Conservation (phyloP, 1,284 basidiomycete species). For the Cutaneotrichosporon spelunceum region DNA sequence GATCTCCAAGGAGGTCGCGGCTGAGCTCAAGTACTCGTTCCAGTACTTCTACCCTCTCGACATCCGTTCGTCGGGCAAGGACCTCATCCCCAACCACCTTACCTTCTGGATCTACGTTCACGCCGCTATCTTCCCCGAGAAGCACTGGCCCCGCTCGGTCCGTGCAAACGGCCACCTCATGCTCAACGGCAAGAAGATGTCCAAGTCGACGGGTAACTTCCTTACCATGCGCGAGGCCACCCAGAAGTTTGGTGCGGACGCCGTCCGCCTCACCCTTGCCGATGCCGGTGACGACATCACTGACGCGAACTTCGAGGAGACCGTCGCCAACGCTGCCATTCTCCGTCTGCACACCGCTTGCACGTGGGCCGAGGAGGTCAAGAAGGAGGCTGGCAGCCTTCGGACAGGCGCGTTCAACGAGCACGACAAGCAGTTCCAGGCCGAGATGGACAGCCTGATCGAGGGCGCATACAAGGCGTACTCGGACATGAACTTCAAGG, state of each 20-base stretch:
- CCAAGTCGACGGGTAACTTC: conserved; percentile 76
- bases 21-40: conserved; percentile 85
- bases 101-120: conserved; percentile 95
- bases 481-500: conserved; percentile 84
- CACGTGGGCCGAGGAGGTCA: conserved; percentile 87
- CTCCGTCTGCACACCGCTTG: conserved; percentile 87
- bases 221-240: conserved; percentile 53
- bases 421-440: conserved; percentile 85
- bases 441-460: conserved; percentile 85
- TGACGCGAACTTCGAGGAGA: conserved; percentile 92
- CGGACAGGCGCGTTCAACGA: conserved; percentile 59
- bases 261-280: conserved; percentile 85
- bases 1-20: conserved; percentile 71
- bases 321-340: conserved; percentile 96
- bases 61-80: conserved; percentile 98
- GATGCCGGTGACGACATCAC: conserved; percentile 97
- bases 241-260: conserved; percentile 55
- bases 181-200: conserved; percentile 99
- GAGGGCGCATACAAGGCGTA: conserved; percentile 74
- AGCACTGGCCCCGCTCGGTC: conserved; percentile 90
- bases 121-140: conserved; percentile 87
- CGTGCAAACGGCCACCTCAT: conserved; percentile 95
- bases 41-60: conserved; percentile 99
- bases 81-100: conserved; percentile 93
- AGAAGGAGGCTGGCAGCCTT: conserved; percentile 61